Evolutionary conservation across 768 basidiomycete genomes (phyloP).

Genomic region (Lactarius psammicola): DNA sequence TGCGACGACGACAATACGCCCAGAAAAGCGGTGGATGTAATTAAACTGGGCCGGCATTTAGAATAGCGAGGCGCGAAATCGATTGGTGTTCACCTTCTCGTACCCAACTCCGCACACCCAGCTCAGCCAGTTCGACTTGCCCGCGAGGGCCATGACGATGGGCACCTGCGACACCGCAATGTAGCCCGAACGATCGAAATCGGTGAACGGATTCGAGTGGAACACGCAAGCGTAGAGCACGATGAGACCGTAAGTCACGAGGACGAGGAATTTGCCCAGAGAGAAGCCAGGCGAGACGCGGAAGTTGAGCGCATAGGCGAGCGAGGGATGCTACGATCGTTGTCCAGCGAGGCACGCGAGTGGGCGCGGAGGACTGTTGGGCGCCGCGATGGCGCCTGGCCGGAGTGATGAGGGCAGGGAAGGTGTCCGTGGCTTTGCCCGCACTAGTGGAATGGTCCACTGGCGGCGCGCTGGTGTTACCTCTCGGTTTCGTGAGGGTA

Average conservation of each 20-base stretch:
- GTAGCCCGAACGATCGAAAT: constrained; percentile 37
- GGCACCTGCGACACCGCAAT: constrained; percentile 48
- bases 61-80: not conserved
- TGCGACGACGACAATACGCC: constrained; percentile 42
- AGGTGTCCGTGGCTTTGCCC: constrained; percentile 2
- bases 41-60: constrained; percentile 42
- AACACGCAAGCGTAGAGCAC: constrained; percentile 41
- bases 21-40: constrained; percentile 55
- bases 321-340: constrained; percentile 35
- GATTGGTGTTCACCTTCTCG: constrained; percentile 41
- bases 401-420: constrained; percentile 7
- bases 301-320: constrained; percentile 36
- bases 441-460: constrained; percentile 1
- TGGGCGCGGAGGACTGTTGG: constrained; percentile 29
- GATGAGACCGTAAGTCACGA: constrained; percentile 38
- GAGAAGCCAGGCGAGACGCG: constrained; percentile 40
- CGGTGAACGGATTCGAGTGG: constrained; percentile 37
- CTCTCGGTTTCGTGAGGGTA: constrained; percentile 12
- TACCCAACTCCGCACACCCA: constrained; percentile 45
- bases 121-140: constrained; percentile 49
- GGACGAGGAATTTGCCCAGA: constrained; percentile 40
- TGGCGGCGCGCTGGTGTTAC: not conserved
- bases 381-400: not conserved
- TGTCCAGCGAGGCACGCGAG: constrained; percentile 41
- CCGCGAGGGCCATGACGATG: constrained; percentile 43